Evolutionary conservation across 768 basidiomycete species (phyloP), one percentile per base, ranked within the genome.

Genomic region (Termitomyces eurrhizus): DNA sequence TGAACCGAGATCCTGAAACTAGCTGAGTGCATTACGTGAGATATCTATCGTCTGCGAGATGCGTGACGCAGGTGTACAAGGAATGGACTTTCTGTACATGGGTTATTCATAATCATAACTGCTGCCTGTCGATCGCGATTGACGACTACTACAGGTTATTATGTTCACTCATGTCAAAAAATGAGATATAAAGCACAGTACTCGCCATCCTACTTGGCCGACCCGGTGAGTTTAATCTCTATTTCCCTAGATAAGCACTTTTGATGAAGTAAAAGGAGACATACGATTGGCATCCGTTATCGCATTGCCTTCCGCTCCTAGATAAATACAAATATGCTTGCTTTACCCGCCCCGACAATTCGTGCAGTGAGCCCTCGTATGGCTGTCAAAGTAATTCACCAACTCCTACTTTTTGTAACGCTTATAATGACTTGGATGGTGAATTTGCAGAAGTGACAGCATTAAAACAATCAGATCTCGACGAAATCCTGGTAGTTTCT

Each of bases 121-220:
- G 32, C 24, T 53, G 21, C 8, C 52, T n/a, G 21, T 29, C 41
- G 21, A 44, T 4, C 6, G n/a, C 9, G 36, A 18, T 37, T 50
- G 26, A 39, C 14, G 4, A n/a, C 9, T 44, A 3, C 12, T 29
- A 4, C 66, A 97, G 95, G 95, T 7, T 98, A 86, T 72, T 98
- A 98, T 72, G 90, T 98, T 42, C 83, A 97, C 66, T 86, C 90
- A 2, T 98, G 95, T 69, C 83, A 77, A 54, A 99, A 99, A 74
- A 98, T 98, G 97, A 80, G 81, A 58, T 98, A 99, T 74, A 99
- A 99, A 68, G 95, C 88, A 33, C 94, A 97, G 58, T 99, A 95
- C 65, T 71, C 79, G 0, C 96, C 96, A 0, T 97, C 95, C 3
- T 93, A 84, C 64, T 80, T 98, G 21, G 82, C 84, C 13, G 95